phyloP scores from a whole-genome alignment of 306 rosid species.

The Lithocarpus polystachyus region DNA sequence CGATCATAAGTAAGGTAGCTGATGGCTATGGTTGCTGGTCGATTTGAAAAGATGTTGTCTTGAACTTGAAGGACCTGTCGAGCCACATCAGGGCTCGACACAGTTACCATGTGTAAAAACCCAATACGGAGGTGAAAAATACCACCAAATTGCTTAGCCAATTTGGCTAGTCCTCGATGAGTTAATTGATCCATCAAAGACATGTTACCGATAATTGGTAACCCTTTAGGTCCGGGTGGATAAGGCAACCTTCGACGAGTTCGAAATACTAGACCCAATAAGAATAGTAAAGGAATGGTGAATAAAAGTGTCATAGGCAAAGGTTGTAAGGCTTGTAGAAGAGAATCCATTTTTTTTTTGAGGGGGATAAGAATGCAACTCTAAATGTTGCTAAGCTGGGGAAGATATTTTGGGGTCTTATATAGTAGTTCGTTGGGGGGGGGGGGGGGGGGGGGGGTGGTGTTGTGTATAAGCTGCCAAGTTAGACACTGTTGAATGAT shows the following conservation, averaged over 20 bases:
- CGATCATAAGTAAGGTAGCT: constrained; percentile 75
- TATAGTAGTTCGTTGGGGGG: constrained; percentile 2
- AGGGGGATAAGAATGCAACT: constrained; percentile 26
- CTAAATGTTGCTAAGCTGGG: constrained; percentile 33
- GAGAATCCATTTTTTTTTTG: constrained; percentile 27
- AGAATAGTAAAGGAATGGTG: constrained; percentile 27
- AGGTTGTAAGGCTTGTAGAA: constrained; percentile 32
- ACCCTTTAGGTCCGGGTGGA: constrained; percentile 85
- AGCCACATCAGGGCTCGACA: constrained; percentile 56
- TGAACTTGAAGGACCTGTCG: constrained; percentile 80
- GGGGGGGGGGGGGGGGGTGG: no score
- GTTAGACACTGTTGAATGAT: no score
- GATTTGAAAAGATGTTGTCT: constrained; percentile 72
- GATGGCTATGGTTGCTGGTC: constrained; percentile 85
- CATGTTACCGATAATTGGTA: constrained; percentile 84
- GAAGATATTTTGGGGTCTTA: constrained; percentile 13
- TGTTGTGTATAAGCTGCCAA: neutral
- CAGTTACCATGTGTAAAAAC: constrained; percentile 62
- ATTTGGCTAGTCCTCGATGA: constrained; percentile 67
- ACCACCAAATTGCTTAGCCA: constrained; percentile 71
- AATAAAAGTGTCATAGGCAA: constrained; percentile 14
- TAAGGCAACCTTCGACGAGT: constrained; percentile 32
- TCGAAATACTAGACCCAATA: constrained; percentile 20
- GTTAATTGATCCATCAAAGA: constrained; percentile 69
- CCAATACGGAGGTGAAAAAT: constrained; percentile 77